phyloP scores from a whole-genome alignment of 1,284 basidiomycete genomes.

The Lignosus rhinocerotis region DNA sequence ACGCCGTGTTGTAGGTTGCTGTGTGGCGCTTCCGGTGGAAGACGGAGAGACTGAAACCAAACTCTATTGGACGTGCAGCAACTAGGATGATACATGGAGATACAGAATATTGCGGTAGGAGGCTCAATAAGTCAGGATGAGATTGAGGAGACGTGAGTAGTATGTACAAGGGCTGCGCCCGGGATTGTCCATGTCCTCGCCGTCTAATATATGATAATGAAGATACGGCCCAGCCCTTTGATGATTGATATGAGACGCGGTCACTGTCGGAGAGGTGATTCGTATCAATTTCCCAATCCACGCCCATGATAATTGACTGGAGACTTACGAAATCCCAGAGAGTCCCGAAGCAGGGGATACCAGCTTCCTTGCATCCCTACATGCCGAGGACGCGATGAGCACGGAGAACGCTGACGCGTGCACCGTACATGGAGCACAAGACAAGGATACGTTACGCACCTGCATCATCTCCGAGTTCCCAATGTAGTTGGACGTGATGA shows the following conservation, averaged over 20 bases:
- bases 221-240: slow-evolving; percentile 1
- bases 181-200: slow-evolving; percentile 13
- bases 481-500: slow-evolving; percentile 75
- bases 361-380: slow-evolving; percentile 69
- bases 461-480: slow-evolving; percentile 76
- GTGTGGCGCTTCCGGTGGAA: too few species aligned
- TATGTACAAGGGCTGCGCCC: slow-evolving; percentile 8
- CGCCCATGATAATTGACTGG: neutral
- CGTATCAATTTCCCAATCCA: neutral
- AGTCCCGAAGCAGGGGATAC: slow-evolving; percentile 71
- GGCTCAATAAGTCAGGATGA: slow-evolving; percentile 1
- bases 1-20: neutral
- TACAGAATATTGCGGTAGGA: neutral
- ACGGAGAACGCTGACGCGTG: neutral
- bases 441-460: slow-evolving; percentile 22
- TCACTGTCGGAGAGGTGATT: slow-evolving; percentile 10
- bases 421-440: neutral
- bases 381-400: slow-evolving; percentile 3
- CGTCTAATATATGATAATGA: slow-evolving; percentile 14
- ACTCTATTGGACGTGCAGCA: neutral
- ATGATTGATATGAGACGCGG: neutral
- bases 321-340: slow-evolving; percentile 69
- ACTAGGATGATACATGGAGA: neutral
- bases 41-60: neutral
- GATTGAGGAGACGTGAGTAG: neutral